Conservation (phyloP, 2,329 filamentous ascomycete genomes). For the Monilinia laxa region DNA sequence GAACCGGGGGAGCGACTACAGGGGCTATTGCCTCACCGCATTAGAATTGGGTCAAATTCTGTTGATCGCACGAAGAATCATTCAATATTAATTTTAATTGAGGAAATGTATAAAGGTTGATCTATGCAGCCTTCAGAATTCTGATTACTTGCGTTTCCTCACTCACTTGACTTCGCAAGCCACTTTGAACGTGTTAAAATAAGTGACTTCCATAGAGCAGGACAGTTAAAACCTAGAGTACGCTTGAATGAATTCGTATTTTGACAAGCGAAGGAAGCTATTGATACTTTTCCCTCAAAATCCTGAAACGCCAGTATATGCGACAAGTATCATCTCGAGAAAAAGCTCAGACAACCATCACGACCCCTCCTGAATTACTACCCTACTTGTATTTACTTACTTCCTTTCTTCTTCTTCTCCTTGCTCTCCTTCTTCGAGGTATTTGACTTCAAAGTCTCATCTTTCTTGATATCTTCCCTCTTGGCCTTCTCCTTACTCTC, state of each 20-base stretch:
- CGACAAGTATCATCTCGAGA: constrained; percentile 1
- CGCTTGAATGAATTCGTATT: constrained; percentile 7
- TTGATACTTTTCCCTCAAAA: constrained; percentile 5
- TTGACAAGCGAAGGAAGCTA: constrained; percentile 11
- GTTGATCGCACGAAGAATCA: too few species aligned
- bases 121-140: neutral
- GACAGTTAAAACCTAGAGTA: neutral
- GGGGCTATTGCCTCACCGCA: too few species aligned
- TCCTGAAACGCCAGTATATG: constrained; percentile 15
- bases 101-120: too few species aligned
- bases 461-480: constrained; percentile 14
- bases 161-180: neutral
- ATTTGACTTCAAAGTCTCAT: neutral
- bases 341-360: neutral
- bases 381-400: constrained; percentile 16
- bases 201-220: neutral
- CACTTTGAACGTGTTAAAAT: neutral
- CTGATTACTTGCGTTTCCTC: neutral
- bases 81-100: too few species aligned
- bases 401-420: constrained; percentile 21
- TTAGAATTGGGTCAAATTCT: too few species aligned
- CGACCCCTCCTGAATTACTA: neutral
- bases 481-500: constrained; percentile 3
- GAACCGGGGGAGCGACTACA: too few species aligned
- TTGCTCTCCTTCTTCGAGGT: constrained; percentile 13